A percentile compares a stretch with the other conserved stretches of the same genome.
phyloP scores from a whole-genome alignment of 2,329 filamentous ascomycete genomes.

The Thermothelomyces thermophilus region DNA sequence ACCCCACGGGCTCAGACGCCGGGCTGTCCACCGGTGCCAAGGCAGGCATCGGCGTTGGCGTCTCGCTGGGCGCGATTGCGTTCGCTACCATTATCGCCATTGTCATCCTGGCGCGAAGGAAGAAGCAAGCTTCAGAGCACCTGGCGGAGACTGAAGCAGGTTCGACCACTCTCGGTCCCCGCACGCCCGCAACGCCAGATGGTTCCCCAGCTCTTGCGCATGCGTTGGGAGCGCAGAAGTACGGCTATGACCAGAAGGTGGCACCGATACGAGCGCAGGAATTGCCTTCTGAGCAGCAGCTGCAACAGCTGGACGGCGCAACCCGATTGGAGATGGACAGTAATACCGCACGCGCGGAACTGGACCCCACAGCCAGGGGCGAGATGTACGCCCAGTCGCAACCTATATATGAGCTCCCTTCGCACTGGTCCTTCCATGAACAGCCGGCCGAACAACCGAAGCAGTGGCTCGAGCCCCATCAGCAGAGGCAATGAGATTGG shows the following conservation, averaged over 20 bases:
- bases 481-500: neutral
- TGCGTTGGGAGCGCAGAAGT: conserved; percentile 7
- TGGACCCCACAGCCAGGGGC: conserved; percentile 18
- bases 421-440: conserved; percentile 29
- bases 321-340: conserved; percentile 24
- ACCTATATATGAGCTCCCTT: conserved; percentile 30
- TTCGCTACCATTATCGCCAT: conserved; percentile 27
- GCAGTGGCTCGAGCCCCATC: conserved; percentile 18
- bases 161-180: conserved; percentile 14
- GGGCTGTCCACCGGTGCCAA: conserved; percentile 32
- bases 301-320: conserved; percentile 21
- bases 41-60: conserved; percentile 32
- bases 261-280: neutral
- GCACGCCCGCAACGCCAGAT: conserved; percentile 13
- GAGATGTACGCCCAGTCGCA: conserved; percentile 24
- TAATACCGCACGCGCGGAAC: conserved; percentile 5
- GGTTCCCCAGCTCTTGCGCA: conserved; percentile 12
- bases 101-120: conserved; percentile 26
- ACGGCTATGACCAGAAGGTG: conserved; percentile 18
- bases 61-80: conserved; percentile 29
- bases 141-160: conserved; percentile 10
- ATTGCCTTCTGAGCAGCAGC: neutral
- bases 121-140: conserved; percentile 6
- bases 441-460: conserved; percentile 28
- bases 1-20: neutral